Base-by-base conservation (phyloP, 2,329 filamentous ascomycete genomes). In the Knufia fluminis region DNA sequence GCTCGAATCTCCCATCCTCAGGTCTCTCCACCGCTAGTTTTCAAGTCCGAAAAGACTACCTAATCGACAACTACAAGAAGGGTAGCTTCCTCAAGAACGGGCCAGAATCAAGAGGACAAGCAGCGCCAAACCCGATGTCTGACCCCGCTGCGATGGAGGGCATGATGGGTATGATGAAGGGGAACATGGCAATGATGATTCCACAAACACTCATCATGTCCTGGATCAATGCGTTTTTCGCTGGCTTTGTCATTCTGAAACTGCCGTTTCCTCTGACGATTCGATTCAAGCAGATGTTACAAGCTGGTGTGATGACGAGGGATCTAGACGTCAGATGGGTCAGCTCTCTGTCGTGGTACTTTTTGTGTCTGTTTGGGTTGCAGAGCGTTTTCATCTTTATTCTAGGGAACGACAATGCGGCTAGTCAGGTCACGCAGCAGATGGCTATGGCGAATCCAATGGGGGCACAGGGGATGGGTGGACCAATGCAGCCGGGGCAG, bases 131-230 rank as follows among this genome's bases (percentile, higher is more conserved):
- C 69, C 92, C 92, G 3, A 89, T 98, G 80, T 86, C 85, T 9
- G 92, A 98, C 66, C 94, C 94, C 19, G 85, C 85, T 42, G 88
- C 87, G 51, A 98, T 98, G 92, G 94, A 98, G 65, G 91, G 90
- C 59, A 98, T 98, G 92, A 98, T 98, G 92, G 91, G 92, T 59
- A 95, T 95, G 88, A 94, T 98, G 87, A 98, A 98, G 79, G 90
- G 90, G 51, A 95, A 98, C 66, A 95, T 98, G 86, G 91, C 92
- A 57, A 98, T 97, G 92, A 97, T 98, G 74, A 88, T 98, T 51
- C 92, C 92, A 43, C 95, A 98, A 69, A 97, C 90, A 4, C 71
- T 98, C 65, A 98, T 98, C 59, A 98, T 98, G 92, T 92, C 91
- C 58, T 98, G 92, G 92, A 97, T 98, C 66, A 98, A 98, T 71